Evolutionary conservation across 495 filamentous ascomycete genomes (phyloP).

Genomic region (Penicillium manginii): DNA sequence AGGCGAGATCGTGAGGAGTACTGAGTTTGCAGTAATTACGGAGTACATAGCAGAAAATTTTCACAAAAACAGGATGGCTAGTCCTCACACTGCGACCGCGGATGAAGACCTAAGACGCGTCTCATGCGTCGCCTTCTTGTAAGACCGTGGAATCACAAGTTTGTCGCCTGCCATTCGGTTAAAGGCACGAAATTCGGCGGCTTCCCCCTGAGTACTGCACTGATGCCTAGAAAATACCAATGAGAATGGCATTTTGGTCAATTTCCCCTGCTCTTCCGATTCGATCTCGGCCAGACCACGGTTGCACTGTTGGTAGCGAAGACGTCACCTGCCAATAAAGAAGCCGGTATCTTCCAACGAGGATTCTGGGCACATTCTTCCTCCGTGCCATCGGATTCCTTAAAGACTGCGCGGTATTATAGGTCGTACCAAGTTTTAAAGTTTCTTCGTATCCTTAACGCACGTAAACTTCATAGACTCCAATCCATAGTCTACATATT

Average conservation of each 20-base stretch:
- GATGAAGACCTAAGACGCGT: background rate
- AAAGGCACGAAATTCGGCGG: background rate
- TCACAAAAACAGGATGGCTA: too few species aligned
- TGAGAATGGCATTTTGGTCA: background rate
- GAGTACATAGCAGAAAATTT: too few species aligned
- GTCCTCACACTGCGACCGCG: too few species aligned
- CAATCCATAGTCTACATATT: background rate
- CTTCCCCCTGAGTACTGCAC: background rate
- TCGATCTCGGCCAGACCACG: background rate
- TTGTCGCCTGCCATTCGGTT: background rate
- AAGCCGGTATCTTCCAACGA: constrained; percentile 1
- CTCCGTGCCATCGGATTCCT: background rate
- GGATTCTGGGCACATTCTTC: background rate
- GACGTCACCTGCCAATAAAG: constrained; percentile 1
- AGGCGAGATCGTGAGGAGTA: too few species aligned
- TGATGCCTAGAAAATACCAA: background rate
- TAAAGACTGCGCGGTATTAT: background rate
- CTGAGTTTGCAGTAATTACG: too few species aligned
- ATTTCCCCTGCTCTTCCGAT: background rate
- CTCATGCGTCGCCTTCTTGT: background rate
- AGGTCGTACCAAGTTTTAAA: background rate
- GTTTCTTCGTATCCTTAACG: background rate
- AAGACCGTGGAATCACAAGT: background rate
- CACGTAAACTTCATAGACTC: background rate
- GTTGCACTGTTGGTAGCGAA: background rate